phyloP scores from a whole-genome alignment of 2,329 filamentous ascomycete genomes.

The Trematosphaeria pertusa region DNA sequence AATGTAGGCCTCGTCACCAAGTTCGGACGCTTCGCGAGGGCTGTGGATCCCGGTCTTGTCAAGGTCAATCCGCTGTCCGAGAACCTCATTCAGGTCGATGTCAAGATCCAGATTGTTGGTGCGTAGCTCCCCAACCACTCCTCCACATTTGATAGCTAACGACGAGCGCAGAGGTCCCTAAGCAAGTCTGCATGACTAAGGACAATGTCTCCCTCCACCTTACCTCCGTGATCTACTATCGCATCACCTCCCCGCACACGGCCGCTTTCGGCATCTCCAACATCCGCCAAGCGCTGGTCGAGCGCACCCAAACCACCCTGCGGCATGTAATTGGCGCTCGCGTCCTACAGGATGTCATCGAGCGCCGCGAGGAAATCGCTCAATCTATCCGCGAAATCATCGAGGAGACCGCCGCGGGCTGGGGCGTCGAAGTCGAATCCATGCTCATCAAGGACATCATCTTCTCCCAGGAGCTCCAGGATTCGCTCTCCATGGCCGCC shows the following conservation, averaged over 20 bases:
- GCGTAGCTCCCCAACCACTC: constrained; percentile 30
- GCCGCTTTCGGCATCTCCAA: constrained; percentile 96
- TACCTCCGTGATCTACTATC: constrained; percentile 98
- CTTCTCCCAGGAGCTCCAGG: constrained; percentile 94
- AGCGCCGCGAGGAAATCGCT: constrained; percentile 96
- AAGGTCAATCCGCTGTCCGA: constrained; percentile 97
- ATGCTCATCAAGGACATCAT: constrained; percentile 99
- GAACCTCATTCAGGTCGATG: constrained; percentile 87
- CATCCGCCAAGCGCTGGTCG: constrained; percentile 92
- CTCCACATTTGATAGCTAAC: constrained; percentile 10
- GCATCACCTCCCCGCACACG: constrained; percentile 94
- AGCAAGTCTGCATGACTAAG: constrained; percentile 99
- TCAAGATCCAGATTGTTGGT: constrained; percentile 97
- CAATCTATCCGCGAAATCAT: constrained; percentile 97
- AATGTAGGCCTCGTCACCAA: constrained; percentile 95
- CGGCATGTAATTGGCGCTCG: constrained; percentile 96
- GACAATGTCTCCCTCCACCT: constrained; percentile 95
- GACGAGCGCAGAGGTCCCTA: constrained; percentile 73
- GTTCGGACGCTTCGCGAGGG: constrained; percentile 93
- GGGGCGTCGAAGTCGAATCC: constrained; percentile 95
- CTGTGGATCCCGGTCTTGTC: constrained; percentile 94
- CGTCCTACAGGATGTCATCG: constrained; percentile 96
- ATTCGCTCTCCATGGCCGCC: constrained; percentile 96
- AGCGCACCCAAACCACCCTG: constrained; percentile 96
- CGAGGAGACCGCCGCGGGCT: constrained; percentile 89